A percentile compares a stretch with the other conserved stretches of the same genome.
Conservation (phyloP, 2,329 filamentous ascomycete species). For the Arachnopeziza araneosa region DNA sequence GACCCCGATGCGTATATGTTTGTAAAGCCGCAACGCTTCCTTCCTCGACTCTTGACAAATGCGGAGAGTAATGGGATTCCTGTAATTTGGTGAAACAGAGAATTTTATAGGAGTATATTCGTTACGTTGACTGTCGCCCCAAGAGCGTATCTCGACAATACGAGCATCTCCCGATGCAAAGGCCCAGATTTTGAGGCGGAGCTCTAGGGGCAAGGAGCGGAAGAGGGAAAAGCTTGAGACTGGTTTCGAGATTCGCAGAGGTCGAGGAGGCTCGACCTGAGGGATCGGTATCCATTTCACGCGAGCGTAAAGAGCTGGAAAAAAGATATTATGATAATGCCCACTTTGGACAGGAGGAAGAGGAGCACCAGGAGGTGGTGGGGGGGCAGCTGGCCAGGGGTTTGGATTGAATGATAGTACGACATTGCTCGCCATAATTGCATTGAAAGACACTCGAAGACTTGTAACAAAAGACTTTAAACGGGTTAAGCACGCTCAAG, state of each 20-base stretch:
- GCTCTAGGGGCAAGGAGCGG: conserved; percentile 17
- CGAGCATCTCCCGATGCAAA: conserved; percentile 8
- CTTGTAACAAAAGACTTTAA: neutral
- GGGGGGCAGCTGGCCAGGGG: no score
- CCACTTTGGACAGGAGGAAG: no score
- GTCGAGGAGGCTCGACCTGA: neutral
- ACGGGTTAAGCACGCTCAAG: neutral
- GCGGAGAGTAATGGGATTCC: conserved; percentile 13
- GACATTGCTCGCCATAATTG: neutral
- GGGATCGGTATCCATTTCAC: neutral
- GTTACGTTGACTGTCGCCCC: conserved; percentile 8
- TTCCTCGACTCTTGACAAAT: conserved; percentile 16
- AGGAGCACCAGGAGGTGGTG: neutral
- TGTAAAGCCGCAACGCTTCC: conserved; percentile 16
- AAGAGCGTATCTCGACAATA: conserved; percentile 22
- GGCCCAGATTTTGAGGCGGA: conserved; percentile 22
- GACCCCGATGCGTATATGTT: conserved; percentile 13
- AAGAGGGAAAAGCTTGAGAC: conserved; percentile 15
- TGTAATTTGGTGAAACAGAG: conserved; percentile 8
- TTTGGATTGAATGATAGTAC: neutral
- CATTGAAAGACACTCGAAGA: neutral
- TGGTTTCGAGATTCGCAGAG: neutral
- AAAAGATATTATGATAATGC: neutral
- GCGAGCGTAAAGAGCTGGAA: neutral
- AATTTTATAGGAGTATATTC: conserved; percentile 15